Percentiles rank a stretch among this genome's conserved stretches.
Conservation (phyloP, 495 filamentous ascomycete genomes). For the Penicillium macrosclerotiorum region DNA sequence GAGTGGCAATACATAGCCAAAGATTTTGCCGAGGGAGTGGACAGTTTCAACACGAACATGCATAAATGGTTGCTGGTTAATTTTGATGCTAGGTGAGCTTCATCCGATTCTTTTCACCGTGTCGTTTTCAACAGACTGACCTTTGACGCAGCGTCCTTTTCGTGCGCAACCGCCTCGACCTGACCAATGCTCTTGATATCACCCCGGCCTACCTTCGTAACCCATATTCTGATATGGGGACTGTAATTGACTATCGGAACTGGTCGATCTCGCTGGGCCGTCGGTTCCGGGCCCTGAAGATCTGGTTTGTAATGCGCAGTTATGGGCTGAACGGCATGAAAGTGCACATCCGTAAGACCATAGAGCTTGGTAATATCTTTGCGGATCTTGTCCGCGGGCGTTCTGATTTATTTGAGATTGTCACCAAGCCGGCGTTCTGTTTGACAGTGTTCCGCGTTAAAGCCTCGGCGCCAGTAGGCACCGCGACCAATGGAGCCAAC, state of each 20-base stretch:
- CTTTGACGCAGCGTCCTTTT: constrained; percentile 62
- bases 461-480: too few relatives aligned
- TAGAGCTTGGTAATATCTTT: constrained; percentile 70
- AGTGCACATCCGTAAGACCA: constrained; percentile 63
- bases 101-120: background rate
- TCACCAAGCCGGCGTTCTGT: constrained; percentile 73
- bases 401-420: constrained; percentile 72
- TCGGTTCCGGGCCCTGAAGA: constrained; percentile 88
- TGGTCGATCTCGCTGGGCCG: constrained; percentile 97
- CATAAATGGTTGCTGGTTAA: constrained; percentile 97
- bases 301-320: constrained; percentile 92
- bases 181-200: constrained; percentile 78
- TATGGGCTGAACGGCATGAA: constrained; percentile 82
- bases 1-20: constrained; percentile 72
- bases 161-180: constrained; percentile 68
- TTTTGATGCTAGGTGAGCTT: constrained; percentile 72
- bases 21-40: constrained; percentile 61
- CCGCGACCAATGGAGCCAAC: constrained; percentile 18
- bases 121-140: background rate
- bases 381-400: constrained; percentile 54
- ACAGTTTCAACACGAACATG: constrained; percentile 93
- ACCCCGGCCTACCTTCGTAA: constrained; percentile 83
- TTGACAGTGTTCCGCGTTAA: constrained; percentile 71
- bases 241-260: constrained; percentile 95
- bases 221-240: constrained; percentile 71